phyloP scores from a whole-genome alignment of 148 eudicot genomes.

The Rhododendron ferrugineum region DNA sequence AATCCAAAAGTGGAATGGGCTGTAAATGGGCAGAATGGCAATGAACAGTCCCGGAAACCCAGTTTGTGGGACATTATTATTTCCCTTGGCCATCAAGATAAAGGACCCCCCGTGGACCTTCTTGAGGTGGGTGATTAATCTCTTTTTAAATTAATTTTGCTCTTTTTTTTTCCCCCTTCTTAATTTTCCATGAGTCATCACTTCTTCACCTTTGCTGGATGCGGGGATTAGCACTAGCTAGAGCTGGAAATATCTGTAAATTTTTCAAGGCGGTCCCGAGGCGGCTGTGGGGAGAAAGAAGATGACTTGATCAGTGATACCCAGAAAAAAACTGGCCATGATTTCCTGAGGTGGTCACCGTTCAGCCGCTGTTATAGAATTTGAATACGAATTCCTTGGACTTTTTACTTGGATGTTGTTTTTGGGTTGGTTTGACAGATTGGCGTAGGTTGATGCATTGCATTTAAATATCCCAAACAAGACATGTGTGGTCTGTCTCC shows the following conservation, averaged over 20 bases:
- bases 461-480: not conserved
- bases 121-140: not conserved
- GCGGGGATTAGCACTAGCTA: not conserved
- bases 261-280: not conserved
- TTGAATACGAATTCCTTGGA: not conserved
- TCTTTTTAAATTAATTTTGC: no score
- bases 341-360: not conserved
- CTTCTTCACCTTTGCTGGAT: not conserved
- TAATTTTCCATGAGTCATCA: not conserved
- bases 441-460: not conserved
- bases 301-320: not conserved
- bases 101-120: slow-evolving; percentile 2
- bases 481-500: not conserved
- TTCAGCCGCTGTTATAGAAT: not conserved
- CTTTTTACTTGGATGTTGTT: not conserved
- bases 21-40: not conserved
- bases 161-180: no score
- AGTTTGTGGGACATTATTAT: not conserved
- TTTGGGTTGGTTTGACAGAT: slow-evolving; percentile 6
- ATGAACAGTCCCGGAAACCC: not conserved
- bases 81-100: not conserved
- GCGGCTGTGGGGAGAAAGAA: not conserved
- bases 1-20: not conserved
- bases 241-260: no score
- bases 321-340: not conserved